These are phyloP conservation scores for Sphaerulina musiva DNA, from an alignment of 2,329 filamentous ascomycete genomes.

Conservation along the genomic window DNA sequence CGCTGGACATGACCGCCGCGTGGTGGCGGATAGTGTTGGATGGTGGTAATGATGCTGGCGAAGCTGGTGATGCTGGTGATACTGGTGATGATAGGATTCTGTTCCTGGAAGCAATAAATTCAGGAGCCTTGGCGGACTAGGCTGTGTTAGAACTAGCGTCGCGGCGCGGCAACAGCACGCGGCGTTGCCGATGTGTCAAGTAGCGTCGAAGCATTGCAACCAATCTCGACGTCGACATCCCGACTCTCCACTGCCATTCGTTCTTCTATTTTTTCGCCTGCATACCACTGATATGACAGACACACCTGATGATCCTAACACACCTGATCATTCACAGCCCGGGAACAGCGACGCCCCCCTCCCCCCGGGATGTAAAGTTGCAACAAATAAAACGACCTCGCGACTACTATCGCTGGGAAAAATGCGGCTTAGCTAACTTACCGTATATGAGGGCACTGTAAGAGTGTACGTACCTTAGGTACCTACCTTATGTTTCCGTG, in stretches of 20 bases:
- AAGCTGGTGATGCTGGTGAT: too few relatives aligned
- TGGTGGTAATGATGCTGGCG: not conserved
- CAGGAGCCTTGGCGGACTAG: not conserved
- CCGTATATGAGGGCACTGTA: too few relatives aligned
- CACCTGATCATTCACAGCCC: not conserved
- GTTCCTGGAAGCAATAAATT: not conserved
- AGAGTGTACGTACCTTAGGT: not conserved
- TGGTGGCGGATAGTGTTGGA: not conserved
- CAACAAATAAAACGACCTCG: too few relatives aligned
- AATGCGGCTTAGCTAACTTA: not conserved
- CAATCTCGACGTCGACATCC: not conserved
- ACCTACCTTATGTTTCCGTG: not conserved
- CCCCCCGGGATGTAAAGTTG: not conserved
- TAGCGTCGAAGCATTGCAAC: not conserved
- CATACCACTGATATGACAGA: not conserved
- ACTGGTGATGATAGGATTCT: not conserved
- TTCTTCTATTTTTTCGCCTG: not conserved
- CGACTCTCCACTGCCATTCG: slow-evolving; percentile 1
- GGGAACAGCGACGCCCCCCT: not conserved
- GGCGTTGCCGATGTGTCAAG: not conserved
- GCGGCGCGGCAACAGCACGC: not conserved
- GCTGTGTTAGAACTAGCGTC: not conserved
- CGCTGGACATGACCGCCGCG: not conserved
- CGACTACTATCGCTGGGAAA: not conserved
- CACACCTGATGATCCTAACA: not conserved